phyloP scores from a whole-genome alignment of 2,329 filamentous ascomycete genomes.

The Lizonia empirigonia region DNA sequence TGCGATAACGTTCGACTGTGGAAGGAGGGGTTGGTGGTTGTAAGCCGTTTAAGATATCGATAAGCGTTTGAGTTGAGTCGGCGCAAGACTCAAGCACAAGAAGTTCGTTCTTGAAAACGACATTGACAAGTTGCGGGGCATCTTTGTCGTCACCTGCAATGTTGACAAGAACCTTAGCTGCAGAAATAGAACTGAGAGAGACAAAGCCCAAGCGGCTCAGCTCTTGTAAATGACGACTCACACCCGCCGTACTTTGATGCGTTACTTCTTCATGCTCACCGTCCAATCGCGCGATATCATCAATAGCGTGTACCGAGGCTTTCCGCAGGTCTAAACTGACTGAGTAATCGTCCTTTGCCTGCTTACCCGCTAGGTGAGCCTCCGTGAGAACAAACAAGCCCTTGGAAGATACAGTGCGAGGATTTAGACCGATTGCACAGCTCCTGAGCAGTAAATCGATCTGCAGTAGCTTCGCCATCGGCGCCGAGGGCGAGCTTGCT shows the following conservation, averaged over 20 bases:
- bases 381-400: slow-evolving; percentile 79
- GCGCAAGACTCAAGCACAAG: slow-evolving; percentile 93
- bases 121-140: slow-evolving; percentile 70
- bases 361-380: slow-evolving; percentile 69
- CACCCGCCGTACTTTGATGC: slow-evolving; percentile 11
- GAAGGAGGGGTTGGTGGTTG: slow-evolving; percentile 83
- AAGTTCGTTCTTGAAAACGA: slow-evolving; percentile 84
- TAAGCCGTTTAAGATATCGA: slow-evolving; percentile 77
- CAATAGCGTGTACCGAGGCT: slow-evolving; percentile 80
- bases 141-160: slow-evolving; percentile 62
- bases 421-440: slow-evolving; percentile 84
- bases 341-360: slow-evolving; percentile 69
- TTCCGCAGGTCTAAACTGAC: slow-evolving; percentile 74
- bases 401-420: slow-evolving; percentile 75
- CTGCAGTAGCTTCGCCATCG: slow-evolving; percentile 54
- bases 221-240: slow-evolving; percentile 54
- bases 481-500: slow-evolving; percentile 27
- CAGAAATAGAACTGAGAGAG: slow-evolving; percentile 83
- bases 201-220: slow-evolving; percentile 75
- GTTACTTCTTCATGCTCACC: slow-evolving; percentile 21
- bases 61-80: slow-evolving; percentile 92
- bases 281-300: slow-evolving; percentile 65
- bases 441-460: slow-evolving; percentile 79
- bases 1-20: slow-evolving; percentile 83
- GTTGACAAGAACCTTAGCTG: slow-evolving; percentile 71